A percentile compares a stretch with the other conserved stretches of the same genome.
Conservation (phyloP, 441 rosid genomes). For the Arabidopsis hybrid region DNA sequence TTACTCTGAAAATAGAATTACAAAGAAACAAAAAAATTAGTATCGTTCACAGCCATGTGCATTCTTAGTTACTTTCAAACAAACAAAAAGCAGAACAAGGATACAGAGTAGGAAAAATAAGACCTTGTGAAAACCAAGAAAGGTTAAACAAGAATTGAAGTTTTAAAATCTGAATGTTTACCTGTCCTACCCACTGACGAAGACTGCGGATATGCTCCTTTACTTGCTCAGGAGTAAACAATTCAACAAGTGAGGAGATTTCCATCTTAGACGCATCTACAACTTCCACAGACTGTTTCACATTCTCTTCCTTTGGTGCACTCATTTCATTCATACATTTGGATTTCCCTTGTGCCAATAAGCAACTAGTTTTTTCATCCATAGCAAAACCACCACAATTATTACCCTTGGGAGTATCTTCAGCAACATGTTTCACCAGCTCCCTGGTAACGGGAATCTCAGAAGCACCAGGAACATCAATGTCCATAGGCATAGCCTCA, state of each 20-base stretch:
- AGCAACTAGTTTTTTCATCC: slow-evolving; percentile 46
- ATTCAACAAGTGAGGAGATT: slow-evolving; percentile 85
- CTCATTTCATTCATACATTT: slow-evolving; percentile 65
- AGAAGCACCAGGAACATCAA: slow-evolving; percentile 53
- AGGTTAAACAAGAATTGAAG: not conserved
- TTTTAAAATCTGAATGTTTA: slow-evolving; percentile 30
- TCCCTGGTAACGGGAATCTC: slow-evolving; percentile 34
- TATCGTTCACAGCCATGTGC: not conserved
- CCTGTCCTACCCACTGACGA: slow-evolving; percentile 96
- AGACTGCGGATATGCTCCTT: slow-evolving; percentile 84
- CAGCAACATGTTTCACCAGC: slow-evolving; percentile 53
- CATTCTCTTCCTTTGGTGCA: slow-evolving; percentile 57
- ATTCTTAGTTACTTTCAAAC: not conserved
- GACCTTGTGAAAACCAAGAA: too few species aligned
- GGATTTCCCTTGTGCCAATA: slow-evolving; percentile 51
- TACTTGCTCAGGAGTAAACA: slow-evolving; percentile 92
- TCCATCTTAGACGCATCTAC: slow-evolving; percentile 65
- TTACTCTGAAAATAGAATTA: slow-evolving; percentile 62
- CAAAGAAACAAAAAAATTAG: slow-evolving; percentile 19
- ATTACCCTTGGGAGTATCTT: slow-evolving; percentile 49
- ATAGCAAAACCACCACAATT: slow-evolving; percentile 46
- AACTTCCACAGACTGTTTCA: slow-evolving; percentile 54
- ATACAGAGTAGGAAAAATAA: too few species aligned
- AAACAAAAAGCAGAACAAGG: too few species aligned
- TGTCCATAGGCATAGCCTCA: slow-evolving; percentile 64